Percentiles rank a stretch among this genome's conserved stretches.
phyloP scores from a whole-genome alignment of 345 rosid genomes.

The Eucalyptus sp. region DNA sequence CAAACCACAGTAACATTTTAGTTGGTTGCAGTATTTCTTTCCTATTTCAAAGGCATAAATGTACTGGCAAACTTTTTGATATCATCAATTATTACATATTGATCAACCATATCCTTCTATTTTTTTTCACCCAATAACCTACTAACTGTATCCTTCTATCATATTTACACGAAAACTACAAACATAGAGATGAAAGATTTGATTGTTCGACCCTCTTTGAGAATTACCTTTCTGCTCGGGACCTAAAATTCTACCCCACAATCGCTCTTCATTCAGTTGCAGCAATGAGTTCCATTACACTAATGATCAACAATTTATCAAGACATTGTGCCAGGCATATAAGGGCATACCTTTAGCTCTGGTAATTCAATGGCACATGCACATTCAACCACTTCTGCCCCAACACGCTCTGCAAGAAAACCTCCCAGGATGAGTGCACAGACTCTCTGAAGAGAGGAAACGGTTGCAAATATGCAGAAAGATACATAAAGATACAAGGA shows the following conservation, averaged over 20 bases:
- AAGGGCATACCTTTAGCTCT: constrained; percentile 50
- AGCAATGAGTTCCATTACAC: background rate
- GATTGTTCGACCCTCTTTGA: background rate
- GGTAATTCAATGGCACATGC: constrained; percentile 92
- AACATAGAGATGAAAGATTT: background rate
- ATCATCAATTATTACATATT: background rate
- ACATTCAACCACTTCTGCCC: constrained; percentile 79
- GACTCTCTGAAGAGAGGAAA: background rate
- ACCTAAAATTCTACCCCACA: background rate
- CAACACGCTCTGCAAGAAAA: constrained; percentile 75
- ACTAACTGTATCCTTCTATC: background rate
- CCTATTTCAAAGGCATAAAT: background rate
- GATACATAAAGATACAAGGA: background rate
- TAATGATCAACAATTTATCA: background rate
- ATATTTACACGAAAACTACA: background rate
- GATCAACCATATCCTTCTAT: background rate
- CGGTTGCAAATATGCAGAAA: background rate
- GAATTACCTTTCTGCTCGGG: background rate
- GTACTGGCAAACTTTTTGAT: background rate
- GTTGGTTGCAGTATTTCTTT: background rate
- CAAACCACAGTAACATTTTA: background rate
- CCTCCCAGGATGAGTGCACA: background rate
- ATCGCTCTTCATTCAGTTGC: background rate
- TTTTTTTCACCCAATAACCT: background rate
- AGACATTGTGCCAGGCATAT: background rate